Percentiles rank a stretch among this genome's conserved stretches.
phyloP scores from a whole-genome alignment of 257 asterid genomes.

The Solanum paucissectum region DNA sequence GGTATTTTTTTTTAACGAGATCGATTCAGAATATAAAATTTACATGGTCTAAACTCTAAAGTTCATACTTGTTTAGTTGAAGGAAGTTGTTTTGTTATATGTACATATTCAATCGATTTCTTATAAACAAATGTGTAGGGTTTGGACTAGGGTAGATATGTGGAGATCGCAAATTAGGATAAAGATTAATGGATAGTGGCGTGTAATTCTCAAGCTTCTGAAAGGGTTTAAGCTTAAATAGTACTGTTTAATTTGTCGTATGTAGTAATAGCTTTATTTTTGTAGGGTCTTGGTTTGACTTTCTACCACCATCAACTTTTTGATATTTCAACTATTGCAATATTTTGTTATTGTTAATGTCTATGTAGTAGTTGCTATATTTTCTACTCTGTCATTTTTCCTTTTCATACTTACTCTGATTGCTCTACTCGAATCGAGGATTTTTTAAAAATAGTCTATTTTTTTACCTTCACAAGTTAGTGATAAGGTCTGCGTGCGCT shows the following conservation, averaged over 20 bases:
- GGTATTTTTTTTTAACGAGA: background rate
- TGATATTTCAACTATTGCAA: background rate
- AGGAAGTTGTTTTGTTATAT: background rate
- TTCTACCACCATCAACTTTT: background rate
- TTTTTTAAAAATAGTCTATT: rapidly evolving
- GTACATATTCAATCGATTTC: background rate
- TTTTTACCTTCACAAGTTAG: too few relatives aligned
- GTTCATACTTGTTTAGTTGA: background rate
- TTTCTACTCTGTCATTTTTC: background rate
- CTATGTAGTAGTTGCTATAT: too few relatives aligned
- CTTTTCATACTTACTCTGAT: too few relatives aligned
- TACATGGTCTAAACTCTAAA: background rate
- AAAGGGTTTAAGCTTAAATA: background rate
- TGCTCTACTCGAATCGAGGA: rapidly evolving
- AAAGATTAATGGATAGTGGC: rapidly evolving
- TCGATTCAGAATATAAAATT: background rate
- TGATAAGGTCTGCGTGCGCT: rapidly evolving
- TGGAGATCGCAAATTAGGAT: background rate
- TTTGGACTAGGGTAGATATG: background rate
- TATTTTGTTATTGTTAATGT: too few relatives aligned
- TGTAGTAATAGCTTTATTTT: too few relatives aligned
- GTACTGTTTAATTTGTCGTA: too few relatives aligned
- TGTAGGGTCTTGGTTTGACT: background rate
- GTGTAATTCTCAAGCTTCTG: background rate
- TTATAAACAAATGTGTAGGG: background rate